phyloP scores from a whole-genome alignment of 805 yeast species.

The Candida germanica region DNA sequence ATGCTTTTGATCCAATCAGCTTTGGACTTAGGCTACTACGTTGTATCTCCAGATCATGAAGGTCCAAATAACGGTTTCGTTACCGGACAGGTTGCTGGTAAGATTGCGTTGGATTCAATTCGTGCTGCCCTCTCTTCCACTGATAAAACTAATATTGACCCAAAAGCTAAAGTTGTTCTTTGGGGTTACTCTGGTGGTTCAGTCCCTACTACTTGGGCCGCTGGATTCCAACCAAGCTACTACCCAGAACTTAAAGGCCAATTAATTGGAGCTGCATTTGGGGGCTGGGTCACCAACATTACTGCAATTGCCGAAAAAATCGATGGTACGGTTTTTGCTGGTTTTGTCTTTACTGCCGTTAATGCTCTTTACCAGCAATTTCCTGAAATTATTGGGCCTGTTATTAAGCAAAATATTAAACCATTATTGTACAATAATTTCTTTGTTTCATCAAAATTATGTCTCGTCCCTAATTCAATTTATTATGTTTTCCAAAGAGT shows the following conservation, averaged over 20 bases:
- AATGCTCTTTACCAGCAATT: slow-evolving; percentile 26
- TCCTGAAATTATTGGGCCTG: slow-evolving; percentile 15
- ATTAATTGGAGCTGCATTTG: slow-evolving; percentile 27
- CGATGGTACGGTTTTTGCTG: slow-evolving; percentile 25
- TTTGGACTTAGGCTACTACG: slow-evolving; percentile 27
- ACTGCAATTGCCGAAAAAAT: slow-evolving; percentile 19
- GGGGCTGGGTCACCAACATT: slow-evolving; percentile 30
- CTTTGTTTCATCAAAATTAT: neutral
- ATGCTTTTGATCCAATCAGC: slow-evolving; percentile 16
- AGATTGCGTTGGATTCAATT: slow-evolving; percentile 25
- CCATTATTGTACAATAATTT: neutral
- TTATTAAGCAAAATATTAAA: neutral
- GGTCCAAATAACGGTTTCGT: slow-evolving; percentile 29
- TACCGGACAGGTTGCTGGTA: slow-evolving; percentile 27
- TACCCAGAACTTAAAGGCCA: slow-evolving; percentile 27
- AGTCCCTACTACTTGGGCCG: slow-evolving; percentile 34
- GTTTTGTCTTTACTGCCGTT: slow-evolving; percentile 24
- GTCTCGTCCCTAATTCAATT: slow-evolving; percentile 2
- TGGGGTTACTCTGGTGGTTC: slow-evolving; percentile 38
- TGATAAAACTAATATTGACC: slow-evolving; percentile 14
- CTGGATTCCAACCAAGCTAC: slow-evolving; percentile 27
- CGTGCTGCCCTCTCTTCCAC: slow-evolving; percentile 21
- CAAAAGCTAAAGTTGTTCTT: slow-evolving; percentile 15
- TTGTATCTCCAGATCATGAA: too few relatives aligned
- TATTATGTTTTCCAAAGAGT: slow-evolving; percentile 6